Base-by-base conservation (phyloP, 1,284 basidiomycete genomes). In the Sanghuangporus weigelae region DNA sequence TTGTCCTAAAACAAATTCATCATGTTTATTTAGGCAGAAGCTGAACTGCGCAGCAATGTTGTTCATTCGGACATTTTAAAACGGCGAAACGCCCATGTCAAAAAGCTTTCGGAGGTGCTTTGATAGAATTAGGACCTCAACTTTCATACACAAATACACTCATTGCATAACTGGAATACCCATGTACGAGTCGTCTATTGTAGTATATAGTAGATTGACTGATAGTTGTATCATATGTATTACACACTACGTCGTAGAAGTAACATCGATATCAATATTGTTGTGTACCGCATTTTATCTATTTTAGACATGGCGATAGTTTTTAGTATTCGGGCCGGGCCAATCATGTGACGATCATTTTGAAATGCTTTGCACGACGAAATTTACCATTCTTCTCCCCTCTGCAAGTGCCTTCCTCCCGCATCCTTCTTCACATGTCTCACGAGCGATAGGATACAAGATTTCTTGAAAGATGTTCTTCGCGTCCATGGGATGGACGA, bases 41-140 rank as follows among this genome's bases (percentile, higher is more conserved):
- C 80, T 11, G 92, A 95, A 38, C 77, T 96, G 46, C 83, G 90
- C 48, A 69, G 77, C n/a, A 78, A 77, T 2, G 77, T 95, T 63
- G 71, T 83, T 5, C 89, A 93, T 70, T 73, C 78, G 1, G 92
- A 95, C 63, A 81, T 96, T 57, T 76, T 84, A 21, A 82, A 81
- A 65, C 85, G 86, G 66, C 85, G 90, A 46, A 79, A 85, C 36
- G 74, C 77, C 7, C 92, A 89, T 69, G 80, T 84, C 26, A 62
- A 64, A 53, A 39, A 26, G 31, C 63, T 64, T 12, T 49, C 53
- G 19, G 59, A 60, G 44, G 36, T 60, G 49, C 44, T 61, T 23
- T 60, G 54, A 57, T 51, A 57, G 14, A 23, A 14, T 12, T 36
- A 11, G 16, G 60, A 42, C n/a, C n/a, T 11, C 40, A 11, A 42